These are phyloP conservation scores for Coniella vitis DNA, from an alignment of 2,329 filamentous ascomycete genomes.

Conservation along the genomic window DNA sequence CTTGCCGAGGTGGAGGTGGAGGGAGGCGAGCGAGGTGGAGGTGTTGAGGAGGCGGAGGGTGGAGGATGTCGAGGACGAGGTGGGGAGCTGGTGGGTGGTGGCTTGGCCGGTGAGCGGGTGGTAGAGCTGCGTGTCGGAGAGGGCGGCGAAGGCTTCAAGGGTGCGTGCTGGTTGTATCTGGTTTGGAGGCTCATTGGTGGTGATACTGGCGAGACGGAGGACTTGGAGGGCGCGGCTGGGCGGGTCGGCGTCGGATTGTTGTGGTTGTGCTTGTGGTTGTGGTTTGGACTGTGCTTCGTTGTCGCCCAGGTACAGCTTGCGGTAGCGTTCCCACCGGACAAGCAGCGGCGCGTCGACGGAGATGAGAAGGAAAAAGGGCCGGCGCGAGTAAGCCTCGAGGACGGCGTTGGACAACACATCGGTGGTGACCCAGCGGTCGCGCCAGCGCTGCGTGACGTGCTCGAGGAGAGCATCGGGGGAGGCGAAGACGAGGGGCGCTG, in stretches of 20 bases:
- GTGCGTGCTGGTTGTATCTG: conserved; percentile 1
- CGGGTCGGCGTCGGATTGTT: not conserved
- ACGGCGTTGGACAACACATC: conserved; percentile 68
- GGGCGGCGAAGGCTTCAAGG: conserved; percentile 49
- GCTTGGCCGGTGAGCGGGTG: conserved; percentile 57
- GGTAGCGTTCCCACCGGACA: conserved; percentile 75
- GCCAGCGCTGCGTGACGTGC: conserved; percentile 81
- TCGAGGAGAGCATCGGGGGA: conserved; percentile 66
- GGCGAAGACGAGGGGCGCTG: conserved; percentile 41
- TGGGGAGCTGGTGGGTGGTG: conserved; percentile 59
- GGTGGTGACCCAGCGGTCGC: conserved; percentile 75
- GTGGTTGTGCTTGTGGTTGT: not conserved
- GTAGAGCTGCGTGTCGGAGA: conserved; percentile 72
- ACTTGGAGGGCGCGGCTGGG: not conserved
- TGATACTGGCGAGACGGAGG: no score
- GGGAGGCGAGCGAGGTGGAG: conserved; percentile 60
- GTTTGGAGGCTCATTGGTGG: no score
- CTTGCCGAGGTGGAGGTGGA: conserved; percentile 65
- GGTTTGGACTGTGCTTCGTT: not conserved
- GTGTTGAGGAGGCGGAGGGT: conserved; percentile 88
- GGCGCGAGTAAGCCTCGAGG: conserved; percentile 66
- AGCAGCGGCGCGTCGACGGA: conserved; percentile 86
- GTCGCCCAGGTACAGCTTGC: conserved; percentile 23
- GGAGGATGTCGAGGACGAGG: conserved; percentile 62
- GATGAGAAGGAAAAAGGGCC: conserved; percentile 89